Evolutionary conservation across 2,329 filamentous ascomycete species (phyloP).

Genomic region (Neopestalotiopsis sp.): DNA sequence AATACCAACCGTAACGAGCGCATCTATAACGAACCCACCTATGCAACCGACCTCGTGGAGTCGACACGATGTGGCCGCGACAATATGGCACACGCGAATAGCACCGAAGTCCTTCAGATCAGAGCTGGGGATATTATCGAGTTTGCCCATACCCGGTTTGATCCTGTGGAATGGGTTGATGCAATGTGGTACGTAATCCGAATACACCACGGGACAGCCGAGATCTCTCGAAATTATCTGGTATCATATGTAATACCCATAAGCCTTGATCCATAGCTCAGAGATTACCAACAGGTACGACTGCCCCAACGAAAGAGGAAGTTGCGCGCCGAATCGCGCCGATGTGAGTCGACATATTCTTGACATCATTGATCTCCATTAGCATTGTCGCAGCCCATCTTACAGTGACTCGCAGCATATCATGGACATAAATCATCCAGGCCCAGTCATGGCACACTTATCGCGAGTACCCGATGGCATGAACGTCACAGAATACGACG

Average conservation of each 20-base stretch:
- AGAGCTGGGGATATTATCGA: constrained; percentile 19
- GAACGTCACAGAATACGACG: constrained; percentile 24
- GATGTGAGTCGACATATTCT: constrained; percentile 3
- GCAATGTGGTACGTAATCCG: background rate
- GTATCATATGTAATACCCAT: too few species aligned
- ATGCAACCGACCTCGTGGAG: background rate
- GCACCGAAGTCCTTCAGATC: constrained; percentile 21
- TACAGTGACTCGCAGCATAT: constrained; percentile 2
- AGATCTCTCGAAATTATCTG: accelerated
- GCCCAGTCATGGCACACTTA: constrained; percentile 24
- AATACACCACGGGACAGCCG: too few species aligned
- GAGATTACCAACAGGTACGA: background rate
- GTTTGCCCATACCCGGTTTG: constrained; percentile 11
- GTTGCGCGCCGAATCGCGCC: background rate
- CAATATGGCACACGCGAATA: constrained; percentile 19
- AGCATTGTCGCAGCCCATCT: background rate
- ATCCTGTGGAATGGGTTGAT: constrained; percentile 2
- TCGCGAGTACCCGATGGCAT: constrained; percentile 22
- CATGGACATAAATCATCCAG: constrained; percentile 23
- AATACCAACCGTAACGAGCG: constrained; percentile 2
- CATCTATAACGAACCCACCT: constrained; percentile 5
- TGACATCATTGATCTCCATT: background rate
- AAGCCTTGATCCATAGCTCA: too few species aligned
- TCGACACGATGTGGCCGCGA: constrained; percentile 23
- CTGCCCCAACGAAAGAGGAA: constrained; percentile 8